phyloP scores from a whole-genome alignment of 495 filamentous ascomycete genomes.

The Lophiostoma macrostomum region DNA sequence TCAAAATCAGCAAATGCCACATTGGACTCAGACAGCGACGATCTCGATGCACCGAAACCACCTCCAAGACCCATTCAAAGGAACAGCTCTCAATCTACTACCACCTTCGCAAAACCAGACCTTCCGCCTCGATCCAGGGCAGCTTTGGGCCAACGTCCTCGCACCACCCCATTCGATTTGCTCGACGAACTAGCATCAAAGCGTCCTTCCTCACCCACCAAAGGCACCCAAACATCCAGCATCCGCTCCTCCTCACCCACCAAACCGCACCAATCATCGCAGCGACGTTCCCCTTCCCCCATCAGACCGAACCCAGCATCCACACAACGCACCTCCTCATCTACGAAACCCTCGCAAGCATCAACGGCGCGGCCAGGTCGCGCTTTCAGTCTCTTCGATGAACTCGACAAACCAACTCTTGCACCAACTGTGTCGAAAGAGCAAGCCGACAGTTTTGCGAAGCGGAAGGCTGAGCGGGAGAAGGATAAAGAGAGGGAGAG shows the following conservation, averaged over 20 bases:
- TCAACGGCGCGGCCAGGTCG: not conserved
- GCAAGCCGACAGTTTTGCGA: slow-evolving; percentile 23
- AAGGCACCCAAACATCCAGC: not conserved
- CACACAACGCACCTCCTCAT: not conserved
- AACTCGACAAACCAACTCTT: slow-evolving; percentile 1
- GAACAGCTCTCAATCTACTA: not conserved
- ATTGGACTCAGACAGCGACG: slow-evolving; percentile 14
- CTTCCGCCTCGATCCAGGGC: slow-evolving; percentile 4
- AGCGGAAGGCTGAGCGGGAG: slow-evolving; percentile 33
- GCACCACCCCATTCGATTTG: slow-evolving; percentile 2
- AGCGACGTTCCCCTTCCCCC: too few relatives aligned
- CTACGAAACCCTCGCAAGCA: not conserved
- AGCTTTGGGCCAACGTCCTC: not conserved
- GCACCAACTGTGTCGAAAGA: slow-evolving; percentile 1
- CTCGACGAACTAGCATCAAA: slow-evolving; percentile 2
- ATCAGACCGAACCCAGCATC: not conserved
- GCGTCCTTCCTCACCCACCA: not conserved
- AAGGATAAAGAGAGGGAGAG: slow-evolving; percentile 30
- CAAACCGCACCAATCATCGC: not conserved
- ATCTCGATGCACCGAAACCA: slow-evolving; percentile 15
- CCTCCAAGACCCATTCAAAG: not conserved
- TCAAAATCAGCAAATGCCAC: not conserved
- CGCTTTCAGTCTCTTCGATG: not conserved
- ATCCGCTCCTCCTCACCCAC: not conserved
- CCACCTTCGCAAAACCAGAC: slow-evolving; percentile 1